A percentile compares a stretch with the other conserved stretches of the same genome.
Conservation (phyloP, 2,329 filamentous ascomycete species). For the Colletotrichum limetticola region DNA sequence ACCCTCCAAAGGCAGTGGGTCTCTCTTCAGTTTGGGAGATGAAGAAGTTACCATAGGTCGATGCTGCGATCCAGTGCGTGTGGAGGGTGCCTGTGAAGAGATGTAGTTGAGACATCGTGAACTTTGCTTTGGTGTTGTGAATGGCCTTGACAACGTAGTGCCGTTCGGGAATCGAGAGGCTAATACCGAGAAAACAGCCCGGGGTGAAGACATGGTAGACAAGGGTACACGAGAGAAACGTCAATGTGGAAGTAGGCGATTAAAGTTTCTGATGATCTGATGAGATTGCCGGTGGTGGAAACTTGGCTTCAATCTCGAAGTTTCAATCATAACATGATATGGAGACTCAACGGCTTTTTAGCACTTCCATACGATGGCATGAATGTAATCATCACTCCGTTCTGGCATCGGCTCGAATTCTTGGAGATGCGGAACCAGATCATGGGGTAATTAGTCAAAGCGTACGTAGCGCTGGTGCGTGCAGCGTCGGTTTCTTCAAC, state of each 20-base stretch:
- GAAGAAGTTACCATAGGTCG: neutral
- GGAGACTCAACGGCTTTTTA: neutral
- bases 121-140: neutral
- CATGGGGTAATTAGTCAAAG: neutral
- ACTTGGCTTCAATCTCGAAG: neutral
- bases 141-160: neutral
- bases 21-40: neutral
- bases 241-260: neutral
- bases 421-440: neutral
- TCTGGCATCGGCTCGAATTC: neutral
- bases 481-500: slow-evolving; percentile 12
- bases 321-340: neutral
- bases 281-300: neutral
- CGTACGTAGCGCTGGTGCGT: neutral
- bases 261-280: neutral
- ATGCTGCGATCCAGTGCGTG: no score
- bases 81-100: neutral
- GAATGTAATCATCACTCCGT: neutral
- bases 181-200: neutral
- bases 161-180: neutral
- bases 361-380: neutral
- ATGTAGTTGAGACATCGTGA: neutral
- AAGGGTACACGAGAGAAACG: neutral
- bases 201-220: neutral
- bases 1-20: slow-evolving; percentile 45